Conservation (phyloP, 805 yeast genomes). For the Spathaspora sp. region DNA sequence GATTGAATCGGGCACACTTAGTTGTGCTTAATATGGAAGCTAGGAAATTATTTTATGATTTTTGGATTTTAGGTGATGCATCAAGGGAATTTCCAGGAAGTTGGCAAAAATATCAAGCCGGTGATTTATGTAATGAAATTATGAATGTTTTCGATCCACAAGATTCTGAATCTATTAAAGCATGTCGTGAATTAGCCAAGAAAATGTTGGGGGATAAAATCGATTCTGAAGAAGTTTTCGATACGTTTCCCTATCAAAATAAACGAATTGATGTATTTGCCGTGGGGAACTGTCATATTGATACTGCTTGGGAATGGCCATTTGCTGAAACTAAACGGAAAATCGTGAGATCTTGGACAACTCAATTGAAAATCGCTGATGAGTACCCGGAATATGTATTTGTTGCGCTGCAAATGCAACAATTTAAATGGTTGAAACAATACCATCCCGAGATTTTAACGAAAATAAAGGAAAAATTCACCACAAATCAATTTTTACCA, state of each 20-base stretch:
- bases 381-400: constrained; percentile 89
- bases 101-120: constrained; percentile 83
- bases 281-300: constrained; percentile 94
- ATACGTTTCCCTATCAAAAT: constrained; percentile 15
- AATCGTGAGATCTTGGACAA: constrained; percentile 91
- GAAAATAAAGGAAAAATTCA: constrained; percentile 61
- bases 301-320: constrained; percentile 99
- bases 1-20: constrained; percentile 67
- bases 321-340: constrained; percentile 93
- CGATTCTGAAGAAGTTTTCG: constrained; percentile 63
- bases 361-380: constrained; percentile 81
- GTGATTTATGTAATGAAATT: constrained; percentile 73
- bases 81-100: constrained; percentile 78
- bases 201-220: constrained; percentile 61
- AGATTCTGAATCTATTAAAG: constrained; percentile 52
- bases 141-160: constrained; percentile 79
- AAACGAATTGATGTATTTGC: constrained; percentile 65
- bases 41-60: constrained; percentile 72
- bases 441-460: constrained; percentile 82
- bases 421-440: constrained; percentile 83
- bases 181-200: constrained; percentile 65
- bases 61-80: constrained; percentile 86
- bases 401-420: constrained; percentile 96
- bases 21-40: constrained; percentile 81
- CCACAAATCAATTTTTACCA: constrained; percentile 75